Evolutionary conservation across 2,329 filamentous ascomycete genomes (phyloP).

Genomic region (Chaetomiaceae sp.): DNA sequence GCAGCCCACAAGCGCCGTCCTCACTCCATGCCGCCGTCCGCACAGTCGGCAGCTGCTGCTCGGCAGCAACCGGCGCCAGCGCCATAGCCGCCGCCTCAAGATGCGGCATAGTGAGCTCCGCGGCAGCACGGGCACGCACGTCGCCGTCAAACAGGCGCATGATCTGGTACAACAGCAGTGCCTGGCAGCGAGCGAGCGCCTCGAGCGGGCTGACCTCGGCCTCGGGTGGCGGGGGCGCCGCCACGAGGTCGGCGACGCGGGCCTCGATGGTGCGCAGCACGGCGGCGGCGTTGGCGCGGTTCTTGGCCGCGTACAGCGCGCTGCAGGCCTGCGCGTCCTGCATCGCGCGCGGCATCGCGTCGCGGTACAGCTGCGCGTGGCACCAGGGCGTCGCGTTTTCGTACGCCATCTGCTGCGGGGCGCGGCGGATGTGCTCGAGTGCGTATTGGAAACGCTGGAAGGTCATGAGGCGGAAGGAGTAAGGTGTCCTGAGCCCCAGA

Average conservation of each 20-base stretch:
- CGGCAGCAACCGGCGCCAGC: too few relatives aligned
- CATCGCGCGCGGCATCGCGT: neutral
- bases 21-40: neutral
- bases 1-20: too few relatives aligned
- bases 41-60: neutral
- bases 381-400: too few relatives aligned
- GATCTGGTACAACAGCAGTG: slow-evolving; percentile 40
- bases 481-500: too few relatives aligned
- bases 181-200: slow-evolving; percentile 35
- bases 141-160: slow-evolving; percentile 39
- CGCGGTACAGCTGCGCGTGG: neutral
- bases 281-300: slow-evolving; percentile 20
- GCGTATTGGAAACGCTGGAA: too few relatives aligned
- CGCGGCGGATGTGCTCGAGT: too few relatives aligned
- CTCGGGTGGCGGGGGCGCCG: slow-evolving; percentile 28
- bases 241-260: slow-evolving; percentile 38
- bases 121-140: slow-evolving; percentile 31
- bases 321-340: neutral
- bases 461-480: too few relatives aligned
- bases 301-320: neutral
- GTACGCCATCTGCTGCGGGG: too few relatives aligned
- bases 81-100: slow-evolving; percentile 24
- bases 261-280: slow-evolving; percentile 44
- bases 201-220: slow-evolving; percentile 21
- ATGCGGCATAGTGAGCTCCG: slow-evolving; percentile 24